Evolutionary conservation across 1,284 basidiomycete species (phyloP), one percentile per base, ranked within the genome.

Genomic region (Laetiporus sulphureus): DNA sequence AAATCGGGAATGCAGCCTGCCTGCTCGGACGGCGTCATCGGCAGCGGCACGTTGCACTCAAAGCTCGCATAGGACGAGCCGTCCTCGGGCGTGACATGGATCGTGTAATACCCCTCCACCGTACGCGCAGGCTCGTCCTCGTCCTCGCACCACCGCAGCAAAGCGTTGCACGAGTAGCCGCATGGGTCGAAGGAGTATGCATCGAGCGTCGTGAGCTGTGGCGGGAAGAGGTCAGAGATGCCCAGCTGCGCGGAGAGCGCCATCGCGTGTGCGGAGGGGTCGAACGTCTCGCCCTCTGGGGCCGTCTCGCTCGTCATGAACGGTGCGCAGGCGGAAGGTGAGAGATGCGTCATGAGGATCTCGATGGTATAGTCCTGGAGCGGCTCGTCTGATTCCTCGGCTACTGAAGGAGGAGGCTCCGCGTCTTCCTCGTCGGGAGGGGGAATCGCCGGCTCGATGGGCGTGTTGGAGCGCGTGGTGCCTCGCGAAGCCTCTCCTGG

Each of bases 21-120:
- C 45, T 66, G 59, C 38, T 62, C 59, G 45, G 59, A 57, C 33
- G 62, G 61, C 21, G 54, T 55, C 23, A 65, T 57, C 20, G 73
- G 68, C 18, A 94, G 74, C 3, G 91, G 89, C n/a, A 98, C 81
- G 64, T 99, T 99, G 67, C 92, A 96, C 67, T 99, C 96, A 68
- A 99, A 99, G 54, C 86, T 91, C 38, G 96, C 96, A 63, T 96
- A 99, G 36, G 91, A 95, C 83, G 91, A 97, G 44, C 90, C 94
- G 52, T 88, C 82, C 64, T 99, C 96, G 24, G 96, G 96, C 0
- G 96, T 99, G 40, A 99, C 96, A 63, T 99, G 96, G 47, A 99
- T 95, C 6, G 93, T 99, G 65, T 92, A 98, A 68, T 99, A 99
- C 23, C 93, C 91, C 59, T 94, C 92, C 18, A 79, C 77, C 12